Evolutionary conservation across 2,329 filamentous ascomycete species (phyloP), one percentile per base, ranked within the genome.

Genomic region (Diaporthe australafricana): DNA sequence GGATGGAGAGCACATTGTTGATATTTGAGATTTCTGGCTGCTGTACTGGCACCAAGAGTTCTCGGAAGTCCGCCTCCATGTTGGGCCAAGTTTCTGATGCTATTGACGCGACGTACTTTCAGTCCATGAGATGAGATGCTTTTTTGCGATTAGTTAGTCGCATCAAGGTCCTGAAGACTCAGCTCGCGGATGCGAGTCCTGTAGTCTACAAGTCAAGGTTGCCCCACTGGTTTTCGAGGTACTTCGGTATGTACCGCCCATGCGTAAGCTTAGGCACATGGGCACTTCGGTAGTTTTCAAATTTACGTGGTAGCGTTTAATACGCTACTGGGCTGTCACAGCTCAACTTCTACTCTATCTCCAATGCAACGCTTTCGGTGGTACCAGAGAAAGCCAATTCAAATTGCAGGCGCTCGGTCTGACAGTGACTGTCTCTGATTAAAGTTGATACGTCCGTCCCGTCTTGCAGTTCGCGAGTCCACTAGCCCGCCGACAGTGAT

Each of bases 1-100:
- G 57, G 16, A 62, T 45, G 38, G 70, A 72, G 47, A 73, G 72
- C 42, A 73, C 70, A 65, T 72, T 70, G 57, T 57, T 67, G 27
- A 73, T 73, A 40, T 60, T 69, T 30, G 67, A 69, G 27, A 60
- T 70, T 45, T 70, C 68, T 8, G 72, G 57, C 20, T 48, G 57
- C 57, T 66, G 35, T 57, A 25, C 42, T n/a, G 66, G 65, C 6
- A 25, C 57, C 32, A 72, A 35, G 17, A 72, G 27, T 9, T 47
- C 65, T 60, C 65, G 22, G n/a, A 73, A 52, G 17, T 67, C 72
- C 8, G 72, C 50, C 56, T 73, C 72, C 72, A 73, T 73, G 1
- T 22, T 70, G 35, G 11, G 45, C 42, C 30, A 38, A 22, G 9
- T 35, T 27, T 1, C n/a, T 38, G 45, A 38, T 65, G 7, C 16